Evolutionary conservation across 2,329 filamentous ascomycete species (phyloP).

Genomic region (Verticillium klebahnii): DNA sequence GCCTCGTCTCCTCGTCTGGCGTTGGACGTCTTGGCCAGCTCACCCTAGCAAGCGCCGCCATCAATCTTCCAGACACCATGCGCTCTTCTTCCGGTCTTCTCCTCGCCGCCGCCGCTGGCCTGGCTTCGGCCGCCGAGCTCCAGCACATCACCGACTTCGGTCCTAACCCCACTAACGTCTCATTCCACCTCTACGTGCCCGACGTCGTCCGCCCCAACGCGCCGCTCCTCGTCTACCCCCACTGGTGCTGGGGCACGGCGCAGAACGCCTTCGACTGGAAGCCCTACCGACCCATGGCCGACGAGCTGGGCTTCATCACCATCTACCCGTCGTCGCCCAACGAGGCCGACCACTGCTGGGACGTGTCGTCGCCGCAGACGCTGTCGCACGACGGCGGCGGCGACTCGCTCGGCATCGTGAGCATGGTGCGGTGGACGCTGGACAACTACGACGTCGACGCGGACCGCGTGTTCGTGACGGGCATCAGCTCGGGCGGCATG

Average conservation of each 20-base stretch:
- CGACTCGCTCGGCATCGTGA: slow-evolving; percentile 46
- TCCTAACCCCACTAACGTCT: slow-evolving; percentile 45
- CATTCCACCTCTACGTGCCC: slow-evolving; percentile 48
- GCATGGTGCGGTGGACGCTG: slow-evolving; percentile 48
- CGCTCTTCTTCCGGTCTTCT: not conserved
- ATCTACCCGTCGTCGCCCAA: slow-evolving; percentile 35
- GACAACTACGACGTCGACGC: slow-evolving; percentile 39
- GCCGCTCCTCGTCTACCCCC: slow-evolving; percentile 48
- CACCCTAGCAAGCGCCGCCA: not conserved
- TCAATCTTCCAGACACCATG: not conserved
- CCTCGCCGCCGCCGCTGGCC: not conserved
- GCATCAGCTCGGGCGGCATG: slow-evolving; percentile 48
- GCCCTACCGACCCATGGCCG: slow-evolving; percentile 48
- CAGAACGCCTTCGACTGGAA: slow-evolving; percentile 42
- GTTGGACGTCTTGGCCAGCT: not conserved
- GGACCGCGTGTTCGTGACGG: slow-evolving; percentile 44
- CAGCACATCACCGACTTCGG: slow-evolving; percentile 21
- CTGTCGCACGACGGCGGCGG: slow-evolving; percentile 45
- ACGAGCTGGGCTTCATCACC: slow-evolving; percentile 47
- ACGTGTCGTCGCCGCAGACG: slow-evolving; percentile 46
- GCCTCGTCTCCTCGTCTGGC: not conserved
- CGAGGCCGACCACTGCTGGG: slow-evolving; percentile 48
- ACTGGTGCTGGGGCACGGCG: slow-evolving; percentile 54
- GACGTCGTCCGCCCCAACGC: slow-evolving; percentile 36
- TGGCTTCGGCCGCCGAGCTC: slow-evolving; percentile 7